A percentile compares a stretch with the other conserved stretches of the same genome.
Conservation (phyloP, 2,329 filamentous ascomycete species). For the Aspergillus pseudoviridinutans region DNA sequence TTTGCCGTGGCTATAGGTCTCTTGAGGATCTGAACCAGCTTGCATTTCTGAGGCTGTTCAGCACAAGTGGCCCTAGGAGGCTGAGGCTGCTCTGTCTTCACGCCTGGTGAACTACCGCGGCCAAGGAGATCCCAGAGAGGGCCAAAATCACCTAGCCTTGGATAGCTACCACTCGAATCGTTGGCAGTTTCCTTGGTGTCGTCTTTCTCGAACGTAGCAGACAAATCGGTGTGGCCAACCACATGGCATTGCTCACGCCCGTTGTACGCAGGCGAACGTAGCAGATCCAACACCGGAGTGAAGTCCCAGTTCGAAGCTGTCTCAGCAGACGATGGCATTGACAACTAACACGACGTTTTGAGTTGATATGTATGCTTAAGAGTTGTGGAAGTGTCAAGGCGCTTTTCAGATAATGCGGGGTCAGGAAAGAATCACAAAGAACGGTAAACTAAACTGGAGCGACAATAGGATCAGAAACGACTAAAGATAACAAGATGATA, state of each 20-base stretch:
- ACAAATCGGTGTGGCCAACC: constrained; percentile 10
- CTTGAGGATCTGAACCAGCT: constrained; percentile 19
- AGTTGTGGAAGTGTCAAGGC: background rate
- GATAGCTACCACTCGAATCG: constrained; percentile 5
- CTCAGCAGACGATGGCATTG: constrained; percentile 29
- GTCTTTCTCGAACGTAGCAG: constrained; percentile 5
- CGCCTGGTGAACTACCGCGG: constrained; percentile 11
- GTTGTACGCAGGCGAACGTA: constrained; percentile 30
- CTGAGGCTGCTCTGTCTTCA: background rate
- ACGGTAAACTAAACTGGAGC: background rate
- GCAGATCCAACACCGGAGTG: constrained; percentile 41
- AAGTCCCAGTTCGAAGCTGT: constrained; percentile 43
- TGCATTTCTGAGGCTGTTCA: constrained; percentile 1
- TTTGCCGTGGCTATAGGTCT: constrained; percentile 3
- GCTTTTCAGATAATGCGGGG: constrained; percentile 2
- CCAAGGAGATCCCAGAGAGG: constrained; percentile 40
- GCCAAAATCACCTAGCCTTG: constrained; percentile 42
- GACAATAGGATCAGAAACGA: constrained; percentile 3
- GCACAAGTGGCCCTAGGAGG: background rate
- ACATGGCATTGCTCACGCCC: constrained; percentile 8
- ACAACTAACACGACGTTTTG: constrained; percentile 3
- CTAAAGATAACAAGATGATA: constrained; percentile 1
- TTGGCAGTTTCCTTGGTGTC: constrained; percentile 7
- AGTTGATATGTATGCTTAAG: background rate
- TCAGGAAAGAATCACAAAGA: background rate